phyloP scores from a whole-genome alignment of 23 red algal genomes.

The Cyanidiococcus yangmingshanensis region DNA sequence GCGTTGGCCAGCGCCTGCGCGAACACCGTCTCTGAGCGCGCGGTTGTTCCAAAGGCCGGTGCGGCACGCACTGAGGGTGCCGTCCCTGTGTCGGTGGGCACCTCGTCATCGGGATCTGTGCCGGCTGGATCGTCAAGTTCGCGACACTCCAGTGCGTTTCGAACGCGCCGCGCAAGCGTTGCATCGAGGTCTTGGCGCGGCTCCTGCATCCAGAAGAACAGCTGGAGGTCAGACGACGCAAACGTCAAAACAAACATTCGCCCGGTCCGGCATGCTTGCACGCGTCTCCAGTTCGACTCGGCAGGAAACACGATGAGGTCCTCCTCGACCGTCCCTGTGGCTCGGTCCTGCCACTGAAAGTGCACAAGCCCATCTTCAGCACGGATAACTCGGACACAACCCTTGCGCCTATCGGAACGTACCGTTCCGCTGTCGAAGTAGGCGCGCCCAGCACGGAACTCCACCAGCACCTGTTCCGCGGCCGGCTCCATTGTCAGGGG shows the following conservation, averaged over 20 bases:
- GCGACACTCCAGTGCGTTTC: not conserved
- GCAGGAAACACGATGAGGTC: conserved; percentile 16
- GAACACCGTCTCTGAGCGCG: not conserved
- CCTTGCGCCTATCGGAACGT: not conserved
- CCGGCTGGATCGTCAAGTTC: not conserved
- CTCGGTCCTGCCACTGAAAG: conserved; percentile 14
- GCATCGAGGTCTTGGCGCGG: not conserved
- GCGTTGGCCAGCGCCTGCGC: not conserved
- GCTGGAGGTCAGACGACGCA: not conserved
- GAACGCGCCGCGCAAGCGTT: not conserved
- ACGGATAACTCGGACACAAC: not conserved
- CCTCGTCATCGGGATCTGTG: not conserved
- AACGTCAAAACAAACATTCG: not conserved
- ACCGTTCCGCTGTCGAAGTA: not conserved
- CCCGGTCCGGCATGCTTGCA: not conserved
- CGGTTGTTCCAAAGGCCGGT: not conserved
- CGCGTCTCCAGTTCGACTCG: conserved; percentile 8
- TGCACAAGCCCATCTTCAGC: not conserved
- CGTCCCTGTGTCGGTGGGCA: not conserved
- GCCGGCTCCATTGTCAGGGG: not conserved
- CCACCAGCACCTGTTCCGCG: not conserved
- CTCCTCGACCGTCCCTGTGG: not conserved
- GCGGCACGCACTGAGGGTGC: not conserved
- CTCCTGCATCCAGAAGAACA: conserved; percentile 21
- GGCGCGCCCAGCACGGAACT: conserved; percentile 3